Conservation (phyloP, 2,329 filamentous ascomycete species). For the Colletotrichum sp. region DNA sequence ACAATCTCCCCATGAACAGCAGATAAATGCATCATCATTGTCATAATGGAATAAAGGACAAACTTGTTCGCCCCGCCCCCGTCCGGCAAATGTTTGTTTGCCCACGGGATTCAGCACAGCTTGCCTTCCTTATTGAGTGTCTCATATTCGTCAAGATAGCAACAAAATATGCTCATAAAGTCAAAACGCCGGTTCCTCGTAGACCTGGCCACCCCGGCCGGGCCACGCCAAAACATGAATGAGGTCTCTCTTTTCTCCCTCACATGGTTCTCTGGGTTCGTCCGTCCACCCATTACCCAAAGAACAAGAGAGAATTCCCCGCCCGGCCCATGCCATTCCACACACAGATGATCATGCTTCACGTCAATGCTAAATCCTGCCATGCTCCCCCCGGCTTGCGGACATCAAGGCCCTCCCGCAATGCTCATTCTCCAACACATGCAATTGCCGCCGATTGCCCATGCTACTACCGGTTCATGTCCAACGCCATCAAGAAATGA, state of each 20-base stretch:
- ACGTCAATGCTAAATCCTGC: conserved; percentile 2
- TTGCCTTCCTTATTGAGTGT: neutral
- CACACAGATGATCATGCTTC: neutral
- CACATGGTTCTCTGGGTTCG: neutral
- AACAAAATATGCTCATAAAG: neutral
- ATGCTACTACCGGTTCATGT: neutral
- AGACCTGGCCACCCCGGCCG: neutral
- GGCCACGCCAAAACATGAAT: neutral
- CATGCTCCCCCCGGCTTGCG: neutral
- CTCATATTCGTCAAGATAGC: neutral
- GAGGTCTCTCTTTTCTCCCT: neutral
- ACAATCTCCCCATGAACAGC: neutral
- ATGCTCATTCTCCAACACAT: neutral
- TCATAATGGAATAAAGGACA: neutral
- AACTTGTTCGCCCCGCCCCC: neutral
- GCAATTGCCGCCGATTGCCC: neutral
- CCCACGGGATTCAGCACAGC: neutral
- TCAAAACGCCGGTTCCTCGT: neutral
- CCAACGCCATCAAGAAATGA: neutral
- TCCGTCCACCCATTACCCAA: neutral
- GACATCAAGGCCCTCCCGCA: neutral
- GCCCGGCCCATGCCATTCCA: conserved; percentile 6
- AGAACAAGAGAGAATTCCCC: neutral
- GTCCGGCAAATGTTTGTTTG: neutral
- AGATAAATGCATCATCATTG: neutral